Evolutionary conservation across 495 filamentous ascomycete genomes (phyloP).

Genomic region (Aspergillus homomorphus): DNA sequence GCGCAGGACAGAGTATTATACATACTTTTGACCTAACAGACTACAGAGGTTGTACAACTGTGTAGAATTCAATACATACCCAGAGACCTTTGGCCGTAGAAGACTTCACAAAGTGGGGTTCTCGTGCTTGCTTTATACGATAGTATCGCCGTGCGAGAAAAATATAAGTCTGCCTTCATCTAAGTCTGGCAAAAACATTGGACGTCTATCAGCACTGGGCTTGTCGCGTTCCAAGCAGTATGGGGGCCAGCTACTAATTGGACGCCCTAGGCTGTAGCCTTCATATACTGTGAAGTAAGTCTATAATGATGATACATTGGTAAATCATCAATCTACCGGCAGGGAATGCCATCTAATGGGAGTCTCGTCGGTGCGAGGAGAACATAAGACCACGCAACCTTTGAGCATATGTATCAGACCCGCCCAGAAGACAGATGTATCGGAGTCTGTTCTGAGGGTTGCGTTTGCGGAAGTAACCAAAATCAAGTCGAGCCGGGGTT

Average conservation of each 20-base stretch:
- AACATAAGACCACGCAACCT: conserved; percentile 3
- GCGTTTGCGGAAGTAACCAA: background rate
- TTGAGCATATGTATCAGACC: conserved; percentile 5
- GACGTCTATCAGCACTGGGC: too few relatives aligned
- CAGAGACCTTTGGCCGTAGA: too few relatives aligned
- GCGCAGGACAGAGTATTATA: too few relatives aligned
- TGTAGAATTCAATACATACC: too few relatives aligned
- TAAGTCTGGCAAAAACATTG: too few relatives aligned
- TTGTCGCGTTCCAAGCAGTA: background rate
- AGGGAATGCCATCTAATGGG: conserved; percentile 14
- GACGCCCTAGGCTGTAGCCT: background rate
- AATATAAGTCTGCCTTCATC: too few relatives aligned
- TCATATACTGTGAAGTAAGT: background rate
- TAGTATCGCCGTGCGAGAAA: too few relatives aligned
- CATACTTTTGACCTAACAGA: too few relatives aligned
- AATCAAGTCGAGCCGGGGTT: background rate
- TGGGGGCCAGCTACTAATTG: background rate
- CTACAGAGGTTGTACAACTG: too few relatives aligned
- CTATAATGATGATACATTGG: background rate
- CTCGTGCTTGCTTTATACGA: background rate
- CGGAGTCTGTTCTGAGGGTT: background rate
- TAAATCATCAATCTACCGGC: background rate
- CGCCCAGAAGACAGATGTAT: background rate
- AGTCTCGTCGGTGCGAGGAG: conserved; percentile 12
- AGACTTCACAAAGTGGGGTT: background rate